These are phyloP conservation scores for Striga asiatica DNA, from an alignment of 257 asterid species.

Conservation along the genomic window DNA sequence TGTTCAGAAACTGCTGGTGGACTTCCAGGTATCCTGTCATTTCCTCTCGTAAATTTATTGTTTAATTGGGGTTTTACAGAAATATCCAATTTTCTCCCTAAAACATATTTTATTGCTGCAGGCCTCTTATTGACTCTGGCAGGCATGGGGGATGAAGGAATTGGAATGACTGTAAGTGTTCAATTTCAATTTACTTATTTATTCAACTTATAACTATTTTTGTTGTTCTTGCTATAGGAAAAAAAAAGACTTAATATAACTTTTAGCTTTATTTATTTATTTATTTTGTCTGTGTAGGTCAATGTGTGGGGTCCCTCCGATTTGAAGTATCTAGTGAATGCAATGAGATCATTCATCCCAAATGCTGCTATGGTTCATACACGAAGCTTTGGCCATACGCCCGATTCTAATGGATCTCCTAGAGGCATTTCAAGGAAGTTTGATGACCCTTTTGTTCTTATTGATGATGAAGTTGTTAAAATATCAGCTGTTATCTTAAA, in stretches of 20 bases:
- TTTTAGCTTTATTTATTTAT: neutral
- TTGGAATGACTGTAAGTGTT: slow-evolving; percentile 78
- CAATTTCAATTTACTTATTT: too few relatives aligned
- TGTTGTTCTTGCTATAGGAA: neutral
- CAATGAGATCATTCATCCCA: slow-evolving; percentile 85
- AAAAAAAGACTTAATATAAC: neutral
- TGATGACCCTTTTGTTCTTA: slow-evolving; percentile 48
- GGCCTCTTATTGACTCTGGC: slow-evolving; percentile 95
- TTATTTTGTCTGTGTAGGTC: slow-evolving; percentile 34
- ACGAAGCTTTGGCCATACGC: slow-evolving; percentile 60
- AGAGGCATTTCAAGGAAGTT: slow-evolving; percentile 18
- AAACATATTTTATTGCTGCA: slow-evolving; percentile 19
- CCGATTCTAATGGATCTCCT: slow-evolving; percentile 31
- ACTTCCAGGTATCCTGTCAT: slow-evolving; percentile 58
- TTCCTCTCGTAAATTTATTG: neutral
- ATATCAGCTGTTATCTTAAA: slow-evolving; percentile 70
- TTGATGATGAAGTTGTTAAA: slow-evolving; percentile 82
- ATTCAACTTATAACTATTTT: neutral
- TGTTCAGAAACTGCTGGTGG: slow-evolving; percentile 99
- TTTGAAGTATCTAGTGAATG: slow-evolving; percentile 69
- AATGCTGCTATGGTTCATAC: slow-evolving; percentile 88
- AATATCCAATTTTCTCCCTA: neutral
- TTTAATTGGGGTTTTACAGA: neutral
- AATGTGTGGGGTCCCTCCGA: slow-evolving; percentile 95
- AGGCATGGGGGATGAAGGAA: slow-evolving; percentile 84